phyloP scores from a whole-genome alignment of 2,329 filamentous ascomycete genomes.

The Huntiella savannae region DNA sequence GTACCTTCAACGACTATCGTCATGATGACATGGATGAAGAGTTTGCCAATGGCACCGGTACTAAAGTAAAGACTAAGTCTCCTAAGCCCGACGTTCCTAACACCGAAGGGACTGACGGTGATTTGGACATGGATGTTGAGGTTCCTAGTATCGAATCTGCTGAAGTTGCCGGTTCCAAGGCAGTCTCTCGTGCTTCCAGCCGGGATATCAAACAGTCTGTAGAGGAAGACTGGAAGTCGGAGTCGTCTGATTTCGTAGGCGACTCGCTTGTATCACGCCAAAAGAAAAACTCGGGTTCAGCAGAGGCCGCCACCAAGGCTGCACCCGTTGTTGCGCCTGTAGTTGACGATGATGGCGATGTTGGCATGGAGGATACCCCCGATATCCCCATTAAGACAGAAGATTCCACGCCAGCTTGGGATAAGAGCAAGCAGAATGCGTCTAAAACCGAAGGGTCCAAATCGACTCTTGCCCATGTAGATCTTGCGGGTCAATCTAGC shows the following conservation, averaged over 20 bases:
- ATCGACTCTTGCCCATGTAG: too few species aligned
- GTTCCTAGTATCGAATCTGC: conserved; percentile 6
- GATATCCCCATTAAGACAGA: conserved; percentile 4
- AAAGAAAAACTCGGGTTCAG: conserved; percentile 11
- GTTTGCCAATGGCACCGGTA: conserved; percentile 18
- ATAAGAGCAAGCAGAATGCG: too few species aligned
- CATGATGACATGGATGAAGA: conserved; percentile 24
- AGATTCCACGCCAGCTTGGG: conserved; percentile 4
- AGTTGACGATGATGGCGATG: conserved; percentile 8
- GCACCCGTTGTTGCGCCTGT: conserved; percentile 1
- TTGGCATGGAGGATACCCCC: conserved; percentile 9
- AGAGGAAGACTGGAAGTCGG: conserved; percentile 12
- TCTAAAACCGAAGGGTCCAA: too few species aligned
- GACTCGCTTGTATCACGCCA: conserved; percentile 1
- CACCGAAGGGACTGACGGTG: conserved; percentile 25
- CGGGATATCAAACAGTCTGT: conserved; percentile 14
- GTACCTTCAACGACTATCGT: conserved; percentile 32
- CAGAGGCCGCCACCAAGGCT: conserved; percentile 10
- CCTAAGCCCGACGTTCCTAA: conserved; percentile 14
- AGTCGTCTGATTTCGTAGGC: too few species aligned
- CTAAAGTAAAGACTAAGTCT: conserved; percentile 20
- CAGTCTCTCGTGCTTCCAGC: conserved; percentile 11
- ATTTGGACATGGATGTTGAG: conserved; percentile 20
- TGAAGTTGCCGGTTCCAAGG: conserved; percentile 11
- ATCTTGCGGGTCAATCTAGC: too few species aligned